Base-by-base conservation (phyloP, 352 stramenopile genomes). In the Pilasporangium apinafurcum region DNA sequence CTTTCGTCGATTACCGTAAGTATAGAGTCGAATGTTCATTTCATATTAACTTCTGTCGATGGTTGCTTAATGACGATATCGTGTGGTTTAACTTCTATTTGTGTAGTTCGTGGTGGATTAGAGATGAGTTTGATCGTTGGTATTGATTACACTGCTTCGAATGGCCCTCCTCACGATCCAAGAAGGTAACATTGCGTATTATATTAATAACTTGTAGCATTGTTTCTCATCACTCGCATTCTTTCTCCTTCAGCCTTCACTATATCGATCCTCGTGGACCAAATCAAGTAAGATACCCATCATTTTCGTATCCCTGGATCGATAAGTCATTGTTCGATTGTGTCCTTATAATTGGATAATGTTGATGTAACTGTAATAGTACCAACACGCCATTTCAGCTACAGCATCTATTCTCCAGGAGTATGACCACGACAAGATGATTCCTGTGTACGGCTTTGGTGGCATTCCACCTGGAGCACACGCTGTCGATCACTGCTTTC, bases 401-500 rank as follows among this genome's bases (percentile, higher is more conserved):
- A 84, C 79, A 22, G 78, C 76, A 8, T 62, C 53, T 3, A 90
- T 85, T 39, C 47, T 90, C 8, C 69, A 84, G 61, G 53, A 68
- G 44, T 90, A 87, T 48, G 78, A 90, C 44, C 56, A 62, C 26
- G 78, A 90, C 49, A 82, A 85, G 46, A 52, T 74, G 48, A 79
- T 90, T 30, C 78, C 78, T 4, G 78, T 82, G 18, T 89, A 83
- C 48, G 77, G 70, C 22, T 89, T 89, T 66, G 77, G 77, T 26
- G 77, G 72, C 9, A 96, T 96, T 38, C 83, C 93, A 47, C 65
- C 70, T 24, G 76, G 71, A 27, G 53, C 50, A 9, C 45, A 51
- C 12, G 62, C 77, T 10, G 83, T 96, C 22, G 53, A 83, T 27
- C 91, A 98, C 57, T 97, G 87, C 62, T 98, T 98, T 61, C 72